Base-by-base conservation (phyloP, 805 yeast genomes). In the Lipomyces japonicus region DNA sequence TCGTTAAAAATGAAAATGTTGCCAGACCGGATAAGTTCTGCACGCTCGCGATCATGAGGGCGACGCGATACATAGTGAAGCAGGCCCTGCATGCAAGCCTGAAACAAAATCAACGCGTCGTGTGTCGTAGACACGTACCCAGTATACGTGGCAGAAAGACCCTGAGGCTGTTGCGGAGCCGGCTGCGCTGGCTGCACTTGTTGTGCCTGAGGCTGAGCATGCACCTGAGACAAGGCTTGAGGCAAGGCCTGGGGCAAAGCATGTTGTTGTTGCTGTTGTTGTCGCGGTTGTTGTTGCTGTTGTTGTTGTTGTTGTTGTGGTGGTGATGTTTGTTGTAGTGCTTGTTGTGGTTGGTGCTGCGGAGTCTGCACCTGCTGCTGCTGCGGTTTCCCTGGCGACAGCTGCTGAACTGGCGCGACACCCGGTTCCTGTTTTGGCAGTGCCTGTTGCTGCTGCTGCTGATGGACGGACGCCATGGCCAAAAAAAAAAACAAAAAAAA, bases 1-100 rank as follows among this genome's bases (percentile, higher is more conserved):
- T 90, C 96, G 42, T 84, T 78, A 63, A 90, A 89, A 1, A 91
- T 87, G 67, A 90, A 89, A 1, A 88, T 81, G 58, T 81, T 80
- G 0, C 96, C 96, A 7, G 88, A 81, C 47, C 74, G 70, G 30
- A 90, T 87, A 43, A 87, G 71, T 2, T 69, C 67, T 0, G 75
- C 62, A 16, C 95, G 73, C 67, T 89, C 96, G 21, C 79, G 71
- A 61, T 87, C 96, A 52, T 80, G 85, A 0, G 95, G 96, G 46
- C 97, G 74, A 47, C 95, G 76, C 14, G 82, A 77, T 1, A 87
- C 85, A 10, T 81, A 72, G 10, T 73, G 74, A 10, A 89, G 70
- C 42, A 72, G 72, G 23, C 81, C 80, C 46, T 79, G 77, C 23
- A 87, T 64, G 7, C 83, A 81, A n/a, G 87, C 90, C 63, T 90